A percentile compares a stretch with the other conserved stretches of the same genome.
Conservation (phyloP, 2,329 filamentous ascomycete genomes). For the Pyrenophora seminiperda region DNA sequence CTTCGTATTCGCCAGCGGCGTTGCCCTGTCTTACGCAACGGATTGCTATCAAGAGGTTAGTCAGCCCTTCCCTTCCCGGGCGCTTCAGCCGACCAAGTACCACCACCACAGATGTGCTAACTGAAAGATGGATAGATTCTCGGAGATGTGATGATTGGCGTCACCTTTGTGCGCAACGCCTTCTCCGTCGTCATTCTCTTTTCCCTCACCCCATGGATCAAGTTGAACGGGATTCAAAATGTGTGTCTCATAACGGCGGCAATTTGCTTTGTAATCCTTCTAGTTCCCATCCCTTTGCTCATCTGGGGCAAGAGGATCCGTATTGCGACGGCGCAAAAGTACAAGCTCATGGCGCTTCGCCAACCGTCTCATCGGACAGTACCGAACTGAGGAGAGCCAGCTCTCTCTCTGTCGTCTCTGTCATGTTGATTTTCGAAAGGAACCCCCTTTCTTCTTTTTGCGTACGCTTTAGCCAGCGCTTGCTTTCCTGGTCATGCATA, state of each 20-base stretch:
- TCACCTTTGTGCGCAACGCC: slow-evolving; percentile 54
- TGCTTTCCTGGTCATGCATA: accelerated
- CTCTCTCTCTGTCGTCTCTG: too few species aligned
- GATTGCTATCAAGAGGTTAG: slow-evolving; percentile 36
- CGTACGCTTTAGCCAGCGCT: too few species aligned
- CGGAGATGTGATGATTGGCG: slow-evolving; percentile 53
- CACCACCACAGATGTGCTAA: not conserved
- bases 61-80: not conserved
- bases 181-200: slow-evolving; percentile 56
- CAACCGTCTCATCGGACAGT: slow-evolving; percentile 17
- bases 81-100: not conserved
- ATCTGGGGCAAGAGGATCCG: slow-evolving; percentile 22
- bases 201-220: slow-evolving; percentile 52
- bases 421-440: too few species aligned
- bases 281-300: slow-evolving; percentile 19
- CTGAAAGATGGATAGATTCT: slow-evolving; percentile 41
- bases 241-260: slow-evolving; percentile 51
- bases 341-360: slow-evolving; percentile 17
- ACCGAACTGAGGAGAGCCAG: not conserved
- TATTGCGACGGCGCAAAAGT: slow-evolving; percentile 15
- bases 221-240: slow-evolving; percentile 47
- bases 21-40: slow-evolving; percentile 50
- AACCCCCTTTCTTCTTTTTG: too few species aligned
- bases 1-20: slow-evolving; percentile 37
- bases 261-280: slow-evolving; percentile 41